These are phyloP conservation scores for Alternaria ethzedia DNA, from an alignment of 2,329 filamentous ascomycete species.

Conservation along the genomic window DNA sequence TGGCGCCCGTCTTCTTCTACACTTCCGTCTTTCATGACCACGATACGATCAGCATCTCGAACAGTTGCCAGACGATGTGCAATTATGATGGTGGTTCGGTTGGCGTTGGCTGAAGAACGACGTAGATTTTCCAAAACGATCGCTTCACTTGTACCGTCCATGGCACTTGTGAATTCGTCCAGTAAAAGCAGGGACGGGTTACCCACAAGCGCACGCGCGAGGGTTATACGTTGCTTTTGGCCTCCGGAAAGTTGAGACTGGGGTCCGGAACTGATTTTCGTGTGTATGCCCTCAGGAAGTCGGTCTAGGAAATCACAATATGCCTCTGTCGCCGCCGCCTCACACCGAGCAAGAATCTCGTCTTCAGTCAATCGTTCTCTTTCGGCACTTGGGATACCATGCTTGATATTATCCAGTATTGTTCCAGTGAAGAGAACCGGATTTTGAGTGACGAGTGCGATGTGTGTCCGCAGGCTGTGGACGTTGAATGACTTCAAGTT, in stretches of 20 bases:
- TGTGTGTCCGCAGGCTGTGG: slow-evolving; percentile 38
- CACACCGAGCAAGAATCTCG: slow-evolving; percentile 55
- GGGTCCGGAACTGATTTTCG: slow-evolving; percentile 40
- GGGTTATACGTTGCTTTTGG: slow-evolving; percentile 47
- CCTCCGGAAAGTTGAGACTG: slow-evolving; percentile 47
- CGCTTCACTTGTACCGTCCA: slow-evolving; percentile 38
- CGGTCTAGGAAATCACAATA: slow-evolving; percentile 53
- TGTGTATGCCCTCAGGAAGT: slow-evolving; percentile 45
- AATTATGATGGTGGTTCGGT: slow-evolving; percentile 47
- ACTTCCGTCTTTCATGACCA: slow-evolving; percentile 45
- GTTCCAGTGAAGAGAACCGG: slow-evolving; percentile 44
- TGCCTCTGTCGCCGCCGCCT: slow-evolving; percentile 61
- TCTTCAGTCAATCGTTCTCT: slow-evolving; percentile 30
- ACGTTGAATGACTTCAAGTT: slow-evolving; percentile 39
- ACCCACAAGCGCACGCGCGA: slow-evolving; percentile 45
- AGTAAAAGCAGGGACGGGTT: slow-evolving; percentile 43
- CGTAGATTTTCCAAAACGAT: slow-evolving; percentile 42
- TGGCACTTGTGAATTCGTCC: slow-evolving; percentile 48
- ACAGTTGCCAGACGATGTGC: slow-evolving; percentile 47
- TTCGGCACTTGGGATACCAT: slow-evolving; percentile 33
- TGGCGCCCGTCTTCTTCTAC: slow-evolving; percentile 43
- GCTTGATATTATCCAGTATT: slow-evolving; percentile 46
- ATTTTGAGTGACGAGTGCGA: slow-evolving; percentile 45
- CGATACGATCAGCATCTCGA: slow-evolving; percentile 45
- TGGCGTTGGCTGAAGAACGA: slow-evolving; percentile 32